Evolutionary conservation across 2,329 filamentous ascomycete species (phyloP), one percentile per base, ranked within the genome.

Genomic region (Fusarium abutilonis): DNA sequence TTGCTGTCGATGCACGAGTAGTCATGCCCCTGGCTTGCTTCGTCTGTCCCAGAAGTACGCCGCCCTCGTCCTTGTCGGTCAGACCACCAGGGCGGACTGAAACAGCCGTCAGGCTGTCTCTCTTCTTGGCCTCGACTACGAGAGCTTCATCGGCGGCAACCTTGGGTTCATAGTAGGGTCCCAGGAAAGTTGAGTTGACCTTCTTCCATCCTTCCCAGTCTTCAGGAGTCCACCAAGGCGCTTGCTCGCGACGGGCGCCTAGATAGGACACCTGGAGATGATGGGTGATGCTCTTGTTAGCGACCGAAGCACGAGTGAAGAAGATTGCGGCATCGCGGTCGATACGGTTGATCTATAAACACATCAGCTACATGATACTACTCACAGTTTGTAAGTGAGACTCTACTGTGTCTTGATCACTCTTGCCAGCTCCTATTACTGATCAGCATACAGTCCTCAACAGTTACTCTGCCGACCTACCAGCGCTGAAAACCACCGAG

Each of bases 401-500:
- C n/a, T 21, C 13, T 58, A 70, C 68, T 50, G 62, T 64, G 38
- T 69, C 68, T 82, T 82, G 17, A 79, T 83, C 57, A 2, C 80
- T 78, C 14, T 60, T 59, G 6, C 49, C 68, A 21, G 68, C 64
- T 28, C 68, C 68, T 70, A 15, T 39, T 14, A 17, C 44, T 49
- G 34, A 21, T 70, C 47, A 69, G 56, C 35, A 38, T 17, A 28
- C 11, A 17, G 28, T 34, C 32, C 9, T 58, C 46, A 52, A 42
- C n/a, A 52, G 41, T 7, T n/a, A 26, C 29, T 19, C 11, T 9
- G 14, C 3, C 13, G 34, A 58, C 63, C 34, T 56, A 64, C 61
- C 87, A 23, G 87, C 87, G 66, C 81, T 83, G 82, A 84, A 90
- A 55, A 89, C 80, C 10, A 89, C 82, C 72, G 86, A 89, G 72